phyloP scores from a whole-genome alignment of 2,329 filamentous ascomycete species.

The Stagonosporopsis chrysanthemi region DNA sequence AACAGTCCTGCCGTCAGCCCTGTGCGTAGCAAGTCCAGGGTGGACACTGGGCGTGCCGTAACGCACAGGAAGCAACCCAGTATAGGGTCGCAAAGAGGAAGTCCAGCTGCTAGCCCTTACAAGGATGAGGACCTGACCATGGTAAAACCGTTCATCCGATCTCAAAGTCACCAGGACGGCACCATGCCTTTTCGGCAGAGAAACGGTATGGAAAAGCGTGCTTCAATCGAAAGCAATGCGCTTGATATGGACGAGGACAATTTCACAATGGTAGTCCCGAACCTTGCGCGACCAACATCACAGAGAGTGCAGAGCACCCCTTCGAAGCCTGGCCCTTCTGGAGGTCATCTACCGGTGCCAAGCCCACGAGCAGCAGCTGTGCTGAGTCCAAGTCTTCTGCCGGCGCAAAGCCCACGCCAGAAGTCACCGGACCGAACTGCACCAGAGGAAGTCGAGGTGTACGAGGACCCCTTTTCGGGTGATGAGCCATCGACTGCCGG shows the following conservation, averaged over 20 bases:
- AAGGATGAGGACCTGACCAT: conserved; percentile 58
- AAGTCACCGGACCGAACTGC: conserved; percentile 45
- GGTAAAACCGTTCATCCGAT: conserved; percentile 54
- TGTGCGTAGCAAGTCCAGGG: conserved; percentile 47
- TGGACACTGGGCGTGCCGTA: conserved; percentile 32
- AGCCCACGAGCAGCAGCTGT: conserved; percentile 38
- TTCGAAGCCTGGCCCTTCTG: conserved; percentile 38
- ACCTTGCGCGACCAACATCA: conserved; percentile 37
- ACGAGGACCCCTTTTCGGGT: conserved; percentile 61
- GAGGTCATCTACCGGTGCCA: conserved; percentile 35
- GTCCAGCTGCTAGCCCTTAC: conserved; percentile 44
- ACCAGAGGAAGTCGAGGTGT: conserved; percentile 58
- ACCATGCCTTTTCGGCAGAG: conserved; percentile 47
- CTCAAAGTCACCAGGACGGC: conserved; percentile 42
- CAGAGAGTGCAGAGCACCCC: conserved; percentile 44
- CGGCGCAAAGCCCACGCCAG: conserved; percentile 42
- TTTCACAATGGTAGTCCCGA: conserved; percentile 61
- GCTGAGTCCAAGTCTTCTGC: conserved; percentile 35
- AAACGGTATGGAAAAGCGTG: conserved; percentile 50
- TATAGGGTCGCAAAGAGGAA: conserved; percentile 38
- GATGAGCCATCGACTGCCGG: conserved; percentile 38
- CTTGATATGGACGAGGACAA: conserved; percentile 53
- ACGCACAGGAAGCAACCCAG: conserved; percentile 43
- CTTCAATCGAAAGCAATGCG: conserved; percentile 50
- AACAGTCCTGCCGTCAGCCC: conserved; percentile 48